phyloP scores from a whole-genome alignment of 176 grass and related monocot genomes.

The Puccinellia tenuiflora region DNA sequence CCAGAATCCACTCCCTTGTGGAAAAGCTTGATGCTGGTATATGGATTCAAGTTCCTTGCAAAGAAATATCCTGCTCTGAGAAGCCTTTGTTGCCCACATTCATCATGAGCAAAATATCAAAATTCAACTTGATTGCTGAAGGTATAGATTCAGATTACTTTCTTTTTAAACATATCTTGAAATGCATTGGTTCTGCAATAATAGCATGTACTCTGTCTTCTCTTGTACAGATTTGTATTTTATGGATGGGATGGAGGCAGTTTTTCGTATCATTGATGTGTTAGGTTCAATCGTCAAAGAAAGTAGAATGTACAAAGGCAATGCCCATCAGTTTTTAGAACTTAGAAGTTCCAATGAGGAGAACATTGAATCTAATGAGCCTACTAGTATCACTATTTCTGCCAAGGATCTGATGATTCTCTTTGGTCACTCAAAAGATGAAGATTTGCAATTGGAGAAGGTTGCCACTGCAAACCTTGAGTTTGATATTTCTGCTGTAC shows the following conservation, averaged over 20 bases:
- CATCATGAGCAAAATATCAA: conserved; percentile 58
- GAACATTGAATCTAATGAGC: conserved; percentile 33
- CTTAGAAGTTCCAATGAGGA: conserved; percentile 28
- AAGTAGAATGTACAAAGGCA: conserved; percentile 72
- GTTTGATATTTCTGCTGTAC: conserved; percentile 61
- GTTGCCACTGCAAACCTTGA: conserved; percentile 58
- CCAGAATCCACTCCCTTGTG: conserved; percentile 53
- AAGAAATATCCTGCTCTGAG: conserved; percentile 25
- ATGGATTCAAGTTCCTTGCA: conserved; percentile 78
- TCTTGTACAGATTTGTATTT: conserved; percentile 71
- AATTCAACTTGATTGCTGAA: conserved; percentile 66
- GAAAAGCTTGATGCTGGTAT: conserved; percentile 68
- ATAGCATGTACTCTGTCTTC: conserved; percentile 21
- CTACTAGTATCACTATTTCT: conserved; percentile 58
- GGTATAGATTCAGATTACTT: conserved; percentile 40
- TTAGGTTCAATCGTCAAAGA: conserved; percentile 55
- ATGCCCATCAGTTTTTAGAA: conserved; percentile 61
- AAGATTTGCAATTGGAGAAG: conserved; percentile 35
- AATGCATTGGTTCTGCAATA: conserved; percentile 34
- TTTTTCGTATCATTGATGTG: conserved; percentile 53
- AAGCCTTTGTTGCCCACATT: conserved; percentile 46
- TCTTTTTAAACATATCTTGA: conserved; percentile 19
- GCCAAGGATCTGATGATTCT: conserved; percentile 49
- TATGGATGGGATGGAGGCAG: conserved; percentile 39
- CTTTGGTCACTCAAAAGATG: conserved; percentile 48